Base-by-base conservation (phyloP, 1,284 basidiomycete species). In the Trametes sp. region DNA sequence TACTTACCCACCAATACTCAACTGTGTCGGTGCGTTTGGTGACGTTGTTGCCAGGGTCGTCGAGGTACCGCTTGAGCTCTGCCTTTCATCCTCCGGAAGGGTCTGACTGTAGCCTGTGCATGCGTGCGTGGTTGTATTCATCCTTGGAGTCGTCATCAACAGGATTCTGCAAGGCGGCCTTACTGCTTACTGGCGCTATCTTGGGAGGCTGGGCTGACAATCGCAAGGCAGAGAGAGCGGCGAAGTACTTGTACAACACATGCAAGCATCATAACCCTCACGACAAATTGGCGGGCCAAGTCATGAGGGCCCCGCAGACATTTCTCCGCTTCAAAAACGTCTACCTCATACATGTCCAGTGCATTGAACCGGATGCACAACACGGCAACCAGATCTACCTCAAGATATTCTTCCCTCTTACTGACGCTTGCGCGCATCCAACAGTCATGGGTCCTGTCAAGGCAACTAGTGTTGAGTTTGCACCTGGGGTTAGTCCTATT, bases 111-210 rank as follows among this genome's bases (percentile, higher is more conserved):
- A 33, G 31, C 31, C 31, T 5, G 6, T 11, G 31, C 31, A 6
- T 5, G 31, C 31, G 31, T 11, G 31, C 31, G 31, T 6, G 5
- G 31, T 33, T 11, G 31, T 6, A 33, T 76, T 79, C 62, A 73
- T 69, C 59, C 46, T 54, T 4, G 52, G 66, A 3, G 61, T 78
- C 19, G 14, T 61, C 49, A n/a, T n/a, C n/a, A n/a, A n/a, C n/a
- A n/a, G n/a, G n/a, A n/a, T n/a, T n/a, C n/a, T n/a, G n/a, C n/a
- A n/a, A n/a, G n/a, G n/a, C n/a, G n/a, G n/a, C n/a, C n/a, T n/a
- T n/a, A n/a, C n/a, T n/a, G n/a, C 28, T 28, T 11, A 28, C 45
- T 14, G 8, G 11, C 3, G 28, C 45, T 7, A 16, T 24, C 2
- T 23, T 9, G 3, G 45, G 45, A 13, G 24, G 24, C 6, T 48